Evolutionary conservation across 495 filamentous ascomycete species (phyloP), one percentile per base, ranked within the genome.

Genomic region (Astrothelium macrocarpum): DNA sequence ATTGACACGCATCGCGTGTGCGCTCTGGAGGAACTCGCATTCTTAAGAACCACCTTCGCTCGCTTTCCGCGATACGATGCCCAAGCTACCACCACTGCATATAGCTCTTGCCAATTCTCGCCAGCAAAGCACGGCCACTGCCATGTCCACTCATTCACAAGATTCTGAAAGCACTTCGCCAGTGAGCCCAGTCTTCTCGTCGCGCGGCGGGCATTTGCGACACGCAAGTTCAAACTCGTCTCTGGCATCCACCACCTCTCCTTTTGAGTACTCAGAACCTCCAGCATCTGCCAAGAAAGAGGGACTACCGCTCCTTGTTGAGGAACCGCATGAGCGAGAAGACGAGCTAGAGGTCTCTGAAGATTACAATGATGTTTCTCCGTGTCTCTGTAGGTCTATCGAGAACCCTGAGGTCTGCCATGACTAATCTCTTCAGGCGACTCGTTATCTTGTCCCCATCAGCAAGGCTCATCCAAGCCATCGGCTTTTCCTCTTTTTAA

Each of bases 201-300:
- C 65, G 42, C 81, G 79, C 60, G 78, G 79, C 60, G 78, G 78
- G 29, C 82, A 85, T 68, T 69, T 79, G 39, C 76, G 84, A 68
- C 85, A 77, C 66, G 80, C 85, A 1, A 87, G 85, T 72, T 86
- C 85, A 5, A 81, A 74, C 59, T 87, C 85, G 1, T 87, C 85
- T 16, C 71, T 86, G 18, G 79, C 82, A 36, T 83, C 82, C 3
- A 79, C 80, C 28, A 73, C 78, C 20, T 56, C 49, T 26, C 75
- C 77, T 14, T 69, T 79, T 64, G 76, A 78, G 29, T 83, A 82
- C 56, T 78, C 79, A 1, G 78, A 82, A 62, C 82, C 53, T 80
- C 81, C 69, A 43, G 59, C 66, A n/a, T 36, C 59, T 5, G 60
- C 34, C 2, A 23, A 32, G 14, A 45, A 45, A 23, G 59, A 60